Conservation (phyloP, 2,329 filamentous ascomycete species). For the Clarireedia monteithiana region DNA sequence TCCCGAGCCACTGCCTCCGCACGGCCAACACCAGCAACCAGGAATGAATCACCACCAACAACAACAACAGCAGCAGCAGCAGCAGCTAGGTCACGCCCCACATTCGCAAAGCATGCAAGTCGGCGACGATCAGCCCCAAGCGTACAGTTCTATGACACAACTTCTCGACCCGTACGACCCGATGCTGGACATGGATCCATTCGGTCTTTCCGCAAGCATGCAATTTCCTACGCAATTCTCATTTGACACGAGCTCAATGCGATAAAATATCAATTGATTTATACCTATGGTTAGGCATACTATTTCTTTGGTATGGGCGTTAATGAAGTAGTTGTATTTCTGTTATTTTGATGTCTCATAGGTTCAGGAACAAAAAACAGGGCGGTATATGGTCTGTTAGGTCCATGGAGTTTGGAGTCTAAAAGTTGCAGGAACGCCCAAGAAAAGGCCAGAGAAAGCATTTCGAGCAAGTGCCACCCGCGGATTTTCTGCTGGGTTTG, state of each 20-base stretch:
- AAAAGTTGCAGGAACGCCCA: background rate
- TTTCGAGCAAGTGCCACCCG: background rate
- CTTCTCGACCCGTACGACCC: conserved; percentile 71
- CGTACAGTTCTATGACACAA: conserved; percentile 31
- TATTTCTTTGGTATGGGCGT: conserved; percentile 2
- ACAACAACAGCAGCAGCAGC: conserved; percentile 13
- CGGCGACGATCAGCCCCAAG: conserved; percentile 33
- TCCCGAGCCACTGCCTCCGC: conserved; percentile 41
- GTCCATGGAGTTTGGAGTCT: conserved; percentile 2
- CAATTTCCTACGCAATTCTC: conserved; percentile 82
- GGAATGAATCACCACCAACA: conserved; percentile 10
- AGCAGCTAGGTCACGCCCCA: conserved; percentile 30
- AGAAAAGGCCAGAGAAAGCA: background rate
- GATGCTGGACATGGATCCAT: conserved; percentile 86
- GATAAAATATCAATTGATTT: conserved; percentile 22
- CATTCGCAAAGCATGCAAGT: conserved; percentile 35
- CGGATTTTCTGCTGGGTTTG: background rate
- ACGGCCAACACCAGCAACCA: conserved; percentile 12
- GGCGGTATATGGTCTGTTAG: background rate
- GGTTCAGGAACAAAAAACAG: background rate
- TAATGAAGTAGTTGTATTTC: background rate
- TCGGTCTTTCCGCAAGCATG: conserved; percentile 90
- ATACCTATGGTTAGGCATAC: conserved; percentile 23
- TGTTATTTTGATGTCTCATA: background rate
- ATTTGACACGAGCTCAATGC: conserved; percentile 45